Conservation (phyloP, 164 flowering plant genomes). For the grape (Vitis vinifera) region DNA sequence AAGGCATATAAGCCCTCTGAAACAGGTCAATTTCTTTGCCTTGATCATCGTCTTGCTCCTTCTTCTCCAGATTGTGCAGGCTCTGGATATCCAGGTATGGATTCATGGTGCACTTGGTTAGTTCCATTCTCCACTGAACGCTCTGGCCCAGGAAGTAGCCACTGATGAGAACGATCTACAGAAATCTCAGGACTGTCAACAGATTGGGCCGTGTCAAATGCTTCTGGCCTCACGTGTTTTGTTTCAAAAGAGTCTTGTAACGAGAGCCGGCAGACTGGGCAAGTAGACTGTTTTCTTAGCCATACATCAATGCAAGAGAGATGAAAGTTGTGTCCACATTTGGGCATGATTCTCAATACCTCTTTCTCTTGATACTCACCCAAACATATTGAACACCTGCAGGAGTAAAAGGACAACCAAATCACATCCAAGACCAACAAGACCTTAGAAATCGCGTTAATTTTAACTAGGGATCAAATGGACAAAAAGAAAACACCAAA, state of each 20-base stretch:
- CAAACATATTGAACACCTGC: constrained; percentile 76
- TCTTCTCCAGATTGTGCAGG: constrained; percentile 11
- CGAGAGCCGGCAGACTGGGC: constrained; percentile 79
- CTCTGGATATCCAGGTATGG: constrained; percentile 22
- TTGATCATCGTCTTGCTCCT: constrained; percentile 27
- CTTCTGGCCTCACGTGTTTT: constrained; percentile 24
- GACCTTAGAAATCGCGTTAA: not conserved
- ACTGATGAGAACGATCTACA: constrained; percentile 39
- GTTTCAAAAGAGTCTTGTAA: constrained; percentile 41
- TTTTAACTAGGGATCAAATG: too few species aligned
- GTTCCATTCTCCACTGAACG: constrained; percentile 25
- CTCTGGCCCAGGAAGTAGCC: constrained; percentile 32
- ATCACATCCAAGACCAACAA: not conserved
- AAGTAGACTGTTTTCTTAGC: constrained; percentile 73
- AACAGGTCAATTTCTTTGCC: not conserved
- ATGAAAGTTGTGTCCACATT: constrained; percentile 78
- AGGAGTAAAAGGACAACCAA: not conserved
- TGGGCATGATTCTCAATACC: constrained; percentile 70
- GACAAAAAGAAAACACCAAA: too few species aligned
- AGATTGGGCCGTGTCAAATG: constrained; percentile 19
- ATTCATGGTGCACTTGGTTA: constrained; percentile 23
- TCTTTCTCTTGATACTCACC: constrained; percentile 81
- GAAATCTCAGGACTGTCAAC: constrained; percentile 28
- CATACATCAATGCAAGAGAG: constrained; percentile 73
- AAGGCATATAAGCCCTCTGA: not conserved